Conservation (phyloP, 441 rosid genomes). For the Bruguiera hainesii region DNA sequence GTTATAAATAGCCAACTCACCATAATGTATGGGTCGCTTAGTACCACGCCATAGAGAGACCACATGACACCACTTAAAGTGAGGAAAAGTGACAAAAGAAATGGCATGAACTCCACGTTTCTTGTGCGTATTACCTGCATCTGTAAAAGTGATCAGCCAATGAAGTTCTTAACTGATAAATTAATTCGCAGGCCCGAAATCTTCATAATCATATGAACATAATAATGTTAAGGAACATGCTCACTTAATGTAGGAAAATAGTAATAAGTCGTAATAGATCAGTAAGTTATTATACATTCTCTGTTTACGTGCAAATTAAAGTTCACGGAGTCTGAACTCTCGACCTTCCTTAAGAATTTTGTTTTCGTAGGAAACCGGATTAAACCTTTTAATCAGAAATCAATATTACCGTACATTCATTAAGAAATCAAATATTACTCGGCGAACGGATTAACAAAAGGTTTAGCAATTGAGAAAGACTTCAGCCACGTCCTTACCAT, state of each 20-base stretch:
- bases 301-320: no score
- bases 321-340: no score
- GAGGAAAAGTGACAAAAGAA: constrained; percentile 62
- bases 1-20: constrained; percentile 34
- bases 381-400: not conserved
- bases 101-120: constrained; percentile 95
- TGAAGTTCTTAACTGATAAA: no score
- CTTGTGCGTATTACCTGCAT: constrained; percentile 63
- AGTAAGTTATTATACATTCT: no score
- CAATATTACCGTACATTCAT: not conserved
- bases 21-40: constrained; percentile 51
- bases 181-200: no score
- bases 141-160: constrained; percentile 24
- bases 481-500: constrained; percentile 39
- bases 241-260: no score
- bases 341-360: not conserved
- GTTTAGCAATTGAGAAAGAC: not conserved
- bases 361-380: not conserved
- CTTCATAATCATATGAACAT: no score
- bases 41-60: constrained; percentile 63
- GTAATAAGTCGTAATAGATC: no score
- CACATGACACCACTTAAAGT: constrained; percentile 71
- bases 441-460: not conserved
- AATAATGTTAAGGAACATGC: no score
- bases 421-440: not conserved